phyloP scores from a whole-genome alignment of 2,329 filamentous ascomycete genomes.

The Microcyclosporella mali region DNA sequence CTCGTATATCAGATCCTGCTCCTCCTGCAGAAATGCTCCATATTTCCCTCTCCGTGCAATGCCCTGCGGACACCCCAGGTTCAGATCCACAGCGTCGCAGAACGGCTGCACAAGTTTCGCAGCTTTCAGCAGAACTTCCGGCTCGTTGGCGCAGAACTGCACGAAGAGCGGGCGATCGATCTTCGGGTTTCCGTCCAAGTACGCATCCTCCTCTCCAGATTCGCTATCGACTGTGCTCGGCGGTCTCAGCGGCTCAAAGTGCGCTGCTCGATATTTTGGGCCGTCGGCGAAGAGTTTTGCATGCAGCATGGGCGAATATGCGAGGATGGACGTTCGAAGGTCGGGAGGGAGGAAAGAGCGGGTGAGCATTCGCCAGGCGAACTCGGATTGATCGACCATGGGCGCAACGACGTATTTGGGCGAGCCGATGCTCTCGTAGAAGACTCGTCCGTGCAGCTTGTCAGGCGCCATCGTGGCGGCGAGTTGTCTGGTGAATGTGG shows the following conservation, averaged over 20 bases:
- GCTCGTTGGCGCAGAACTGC: constrained; percentile 90
- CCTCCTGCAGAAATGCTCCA: constrained; percentile 89
- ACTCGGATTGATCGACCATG: constrained; percentile 98
- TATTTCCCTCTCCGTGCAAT: constrained; percentile 89
- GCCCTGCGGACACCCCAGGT: constrained; percentile 91
- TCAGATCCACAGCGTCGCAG: constrained; percentile 93
- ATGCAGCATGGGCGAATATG: constrained; percentile 95
- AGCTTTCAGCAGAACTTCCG: constrained; percentile 70
- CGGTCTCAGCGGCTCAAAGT: constrained; percentile 65
- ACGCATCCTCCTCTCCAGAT: constrained; percentile 36
- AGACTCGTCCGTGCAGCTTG: constrained; percentile 61
- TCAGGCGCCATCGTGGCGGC: constrained; percentile 18
- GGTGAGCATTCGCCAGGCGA: constrained; percentile 96
- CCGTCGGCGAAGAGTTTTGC: constrained; percentile 78
- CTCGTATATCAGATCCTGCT: constrained; percentile 74
- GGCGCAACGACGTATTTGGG: constrained; percentile 87
- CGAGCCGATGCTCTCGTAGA: constrained; percentile 90
- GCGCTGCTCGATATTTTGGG: constrained; percentile 65
- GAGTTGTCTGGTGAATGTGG: background rate
- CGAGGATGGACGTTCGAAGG: constrained; percentile 58
- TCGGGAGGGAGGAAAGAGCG: constrained; percentile 76
- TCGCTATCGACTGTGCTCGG: constrained; percentile 20
- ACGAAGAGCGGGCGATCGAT: constrained; percentile 88
- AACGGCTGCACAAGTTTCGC: constrained; percentile 73
- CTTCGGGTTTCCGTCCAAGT: constrained; percentile 79